Evolutionary conservation across 2,329 filamentous ascomycete species (phyloP).

Genomic region (Pseudocercospora vitis): DNA sequence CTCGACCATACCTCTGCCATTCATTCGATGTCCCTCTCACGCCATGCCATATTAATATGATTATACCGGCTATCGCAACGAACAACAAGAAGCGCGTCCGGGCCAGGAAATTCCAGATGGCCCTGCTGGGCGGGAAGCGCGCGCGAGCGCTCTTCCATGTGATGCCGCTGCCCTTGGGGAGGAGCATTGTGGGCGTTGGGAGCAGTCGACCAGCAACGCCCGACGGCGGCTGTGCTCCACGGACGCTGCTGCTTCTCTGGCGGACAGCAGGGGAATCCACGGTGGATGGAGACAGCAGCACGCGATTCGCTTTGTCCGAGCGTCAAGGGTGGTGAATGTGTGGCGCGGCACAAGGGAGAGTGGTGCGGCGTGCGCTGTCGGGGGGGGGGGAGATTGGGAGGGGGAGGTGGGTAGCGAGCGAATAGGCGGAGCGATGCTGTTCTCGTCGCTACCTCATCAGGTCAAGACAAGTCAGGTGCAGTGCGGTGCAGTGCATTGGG

Average conservation of each 20-base stretch:
- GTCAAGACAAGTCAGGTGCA: neutral
- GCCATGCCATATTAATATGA: conserved; percentile 85
- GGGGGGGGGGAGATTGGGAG: neutral
- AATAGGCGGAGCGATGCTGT: conserved; percentile 7
- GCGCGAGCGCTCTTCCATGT: conserved; percentile 89
- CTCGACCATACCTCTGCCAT: conserved; percentile 84
- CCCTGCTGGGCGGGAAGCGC: conserved; percentile 73
- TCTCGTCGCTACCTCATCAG: conserved; percentile 3
- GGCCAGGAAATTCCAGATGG: conserved; percentile 62
- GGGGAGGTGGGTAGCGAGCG: conserved; percentile 5
- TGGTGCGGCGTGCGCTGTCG: conserved; percentile 1
- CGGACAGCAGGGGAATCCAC: conserved; percentile 21
- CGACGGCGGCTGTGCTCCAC: conserved; percentile 15
- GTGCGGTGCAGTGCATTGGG: too few relatives aligned
- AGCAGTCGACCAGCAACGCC: conserved; percentile 12
- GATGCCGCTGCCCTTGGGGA: conserved; percentile 83
- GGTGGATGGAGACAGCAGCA: conserved; percentile 7
- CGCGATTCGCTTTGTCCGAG: neutral
- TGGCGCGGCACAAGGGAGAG: neutral
- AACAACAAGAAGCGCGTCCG: conserved; percentile 76
- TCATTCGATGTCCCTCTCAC: conserved; percentile 77
- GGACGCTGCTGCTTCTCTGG: conserved; percentile 21
- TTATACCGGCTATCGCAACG: conserved; percentile 65
- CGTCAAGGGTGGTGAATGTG: neutral
- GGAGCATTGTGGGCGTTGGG: conserved; percentile 64